A percentile compares a stretch with the other conserved stretches of the same genome.
phyloP scores from a whole-genome alignment of 2,329 filamentous ascomycete genomes.

The Monilinia polystroma region DNA sequence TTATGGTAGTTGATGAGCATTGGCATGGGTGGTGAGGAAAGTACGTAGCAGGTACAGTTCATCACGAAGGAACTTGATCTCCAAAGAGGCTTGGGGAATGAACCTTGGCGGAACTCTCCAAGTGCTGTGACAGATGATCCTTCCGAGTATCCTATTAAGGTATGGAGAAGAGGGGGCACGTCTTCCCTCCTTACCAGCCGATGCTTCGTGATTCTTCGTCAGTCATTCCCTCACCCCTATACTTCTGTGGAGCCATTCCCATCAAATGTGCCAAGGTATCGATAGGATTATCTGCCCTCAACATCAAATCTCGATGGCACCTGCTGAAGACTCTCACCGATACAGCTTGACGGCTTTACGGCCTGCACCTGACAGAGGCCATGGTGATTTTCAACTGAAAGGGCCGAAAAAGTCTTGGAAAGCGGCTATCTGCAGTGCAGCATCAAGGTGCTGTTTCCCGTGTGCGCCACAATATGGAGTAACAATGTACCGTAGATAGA shows the following conservation, averaged over 20 bases:
- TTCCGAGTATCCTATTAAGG: not conserved
- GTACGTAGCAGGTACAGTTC: not conserved
- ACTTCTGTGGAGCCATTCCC: not conserved
- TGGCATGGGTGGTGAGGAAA: not conserved
- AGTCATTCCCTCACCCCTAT: not conserved
- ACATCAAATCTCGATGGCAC: not conserved
- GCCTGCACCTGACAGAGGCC: not conserved
- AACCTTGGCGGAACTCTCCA: not conserved
- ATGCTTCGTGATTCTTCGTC: not conserved
- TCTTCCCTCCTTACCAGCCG: not conserved
- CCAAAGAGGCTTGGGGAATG: not conserved
- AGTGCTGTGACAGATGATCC: not conserved
- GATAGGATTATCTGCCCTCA: not conserved
- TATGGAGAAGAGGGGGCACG: not conserved
- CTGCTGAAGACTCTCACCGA: not conserved
- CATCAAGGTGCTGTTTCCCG: too few relatives aligned
- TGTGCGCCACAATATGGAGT: not conserved
- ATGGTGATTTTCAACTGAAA: not conserved
- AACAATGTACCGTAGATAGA: too few relatives aligned
- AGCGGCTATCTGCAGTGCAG: not conserved
- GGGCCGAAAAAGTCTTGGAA: conserved; percentile 2
- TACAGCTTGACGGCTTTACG: not conserved
- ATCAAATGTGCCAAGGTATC: not conserved
- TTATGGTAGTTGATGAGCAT: not conserved
- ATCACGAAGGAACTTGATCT: not conserved